Conservation (phyloP, 192 early-diverging fungal species). For the Coemansia sp. region DNA sequence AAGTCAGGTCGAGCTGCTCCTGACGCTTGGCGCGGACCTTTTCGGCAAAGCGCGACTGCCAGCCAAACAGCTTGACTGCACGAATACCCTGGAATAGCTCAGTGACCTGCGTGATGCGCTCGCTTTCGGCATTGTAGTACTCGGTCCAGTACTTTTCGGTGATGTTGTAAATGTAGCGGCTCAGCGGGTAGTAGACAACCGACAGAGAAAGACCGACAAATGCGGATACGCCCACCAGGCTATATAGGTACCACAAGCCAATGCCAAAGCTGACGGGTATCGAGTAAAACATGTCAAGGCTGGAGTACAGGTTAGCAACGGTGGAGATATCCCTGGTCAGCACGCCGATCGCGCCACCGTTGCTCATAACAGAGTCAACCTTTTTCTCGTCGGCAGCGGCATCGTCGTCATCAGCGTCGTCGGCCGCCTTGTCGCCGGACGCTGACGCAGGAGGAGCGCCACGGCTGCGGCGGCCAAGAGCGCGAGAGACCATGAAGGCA, state of each 20-base stretch:
- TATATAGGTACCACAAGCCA: slow-evolving; percentile 64
- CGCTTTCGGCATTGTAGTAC: slow-evolving; percentile 59
- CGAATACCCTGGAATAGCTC: slow-evolving; percentile 83
- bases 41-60: slow-evolving; percentile 70
- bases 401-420: slow-evolving; percentile 45
- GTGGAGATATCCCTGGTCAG: slow-evolving; percentile 64
- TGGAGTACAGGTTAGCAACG: slow-evolving; percentile 50
- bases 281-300: slow-evolving; percentile 59
- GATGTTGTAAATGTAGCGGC: slow-evolving; percentile 49
- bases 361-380: slow-evolving; percentile 29
- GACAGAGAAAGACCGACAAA: slow-evolving; percentile 69
- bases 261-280: slow-evolving; percentile 64
- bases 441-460: slow-evolving; percentile 19
- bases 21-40: slow-evolving; percentile 64
- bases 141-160: slow-evolving; percentile 53
- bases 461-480: slow-evolving; percentile 61
- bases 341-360: slow-evolving; percentile 63
- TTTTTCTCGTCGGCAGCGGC: slow-evolving; percentile 49
- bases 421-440: background rate
- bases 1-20: slow-evolving; percentile 59
- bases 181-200: slow-evolving; percentile 59
- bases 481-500: slow-evolving; percentile 67
- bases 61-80: slow-evolving; percentile 85
- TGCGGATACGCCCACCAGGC: slow-evolving; percentile 76
- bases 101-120: slow-evolving; percentile 71